Conservation (phyloP, 768 basidiomycete species). For the Lactarius evosmus region DNA sequence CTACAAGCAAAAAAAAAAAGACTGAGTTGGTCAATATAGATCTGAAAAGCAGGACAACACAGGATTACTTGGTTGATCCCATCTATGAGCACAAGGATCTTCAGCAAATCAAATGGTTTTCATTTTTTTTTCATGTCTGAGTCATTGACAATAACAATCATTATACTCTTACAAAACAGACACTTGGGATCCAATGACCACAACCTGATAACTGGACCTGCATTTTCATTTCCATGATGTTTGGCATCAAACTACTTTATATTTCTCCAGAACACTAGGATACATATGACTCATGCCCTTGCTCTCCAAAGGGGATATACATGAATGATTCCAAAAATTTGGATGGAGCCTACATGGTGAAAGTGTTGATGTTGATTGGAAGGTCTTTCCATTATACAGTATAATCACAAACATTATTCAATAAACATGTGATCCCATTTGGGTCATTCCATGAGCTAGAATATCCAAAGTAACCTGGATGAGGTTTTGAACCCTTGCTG, state of each 20-base stretch:
- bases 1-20: too few relatives aligned
- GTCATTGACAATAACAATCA: too few relatives aligned
- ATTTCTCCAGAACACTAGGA: neutral
- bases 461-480: neutral
- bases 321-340: neutral
- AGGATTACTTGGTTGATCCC: neutral
- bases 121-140: neutral
- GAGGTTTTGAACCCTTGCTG: neutral
- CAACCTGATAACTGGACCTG: too few relatives aligned
- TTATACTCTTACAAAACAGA: too few relatives aligned
- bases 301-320: neutral
- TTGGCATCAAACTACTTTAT: neutral
- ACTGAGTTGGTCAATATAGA: neutral
- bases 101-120: neutral
- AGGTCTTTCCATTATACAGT: too few relatives aligned
- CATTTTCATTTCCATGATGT: neutral
- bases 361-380: neutral
- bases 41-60: neutral
- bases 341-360: neutral
- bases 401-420: neutral
- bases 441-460: neutral
- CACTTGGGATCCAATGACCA: too few relatives aligned
- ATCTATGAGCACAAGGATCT: neutral
- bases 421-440: neutral
- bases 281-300: neutral